Conservation (phyloP, 805 yeast species). For the Wickerhamomyces silvicola region DNA sequence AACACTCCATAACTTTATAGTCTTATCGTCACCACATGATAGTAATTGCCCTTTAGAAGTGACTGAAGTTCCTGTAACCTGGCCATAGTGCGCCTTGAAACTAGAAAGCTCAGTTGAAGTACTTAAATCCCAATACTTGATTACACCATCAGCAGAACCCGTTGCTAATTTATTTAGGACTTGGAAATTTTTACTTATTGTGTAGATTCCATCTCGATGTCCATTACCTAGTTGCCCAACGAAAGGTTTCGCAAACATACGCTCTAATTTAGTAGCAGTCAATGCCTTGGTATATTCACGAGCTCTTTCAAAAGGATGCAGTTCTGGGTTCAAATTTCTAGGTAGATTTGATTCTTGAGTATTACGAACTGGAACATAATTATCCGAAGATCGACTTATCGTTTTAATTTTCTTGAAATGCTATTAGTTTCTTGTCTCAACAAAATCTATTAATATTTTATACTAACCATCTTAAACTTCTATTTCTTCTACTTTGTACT, state of each 20-base stretch:
- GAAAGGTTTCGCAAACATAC: slow-evolving; percentile 97
- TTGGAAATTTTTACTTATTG: slow-evolving; percentile 71
- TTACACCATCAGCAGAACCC: slow-evolving; percentile 92
- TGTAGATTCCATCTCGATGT: slow-evolving; percentile 90
- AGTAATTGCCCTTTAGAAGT: slow-evolving; percentile 47
- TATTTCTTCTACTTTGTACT: too few relatives aligned
- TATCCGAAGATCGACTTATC: slow-evolving; percentile 66
- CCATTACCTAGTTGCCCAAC: slow-evolving; percentile 93
- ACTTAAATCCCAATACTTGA: slow-evolving; percentile 90
- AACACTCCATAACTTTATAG: slow-evolving; percentile 85
- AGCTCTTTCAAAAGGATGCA: slow-evolving; percentile 96
- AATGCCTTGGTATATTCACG: slow-evolving; percentile 93
- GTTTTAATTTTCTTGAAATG: slow-evolving; percentile 26
- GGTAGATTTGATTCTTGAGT: slow-evolving; percentile 85
- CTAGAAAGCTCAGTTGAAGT: slow-evolving; percentile 68
- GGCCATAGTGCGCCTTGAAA: slow-evolving; percentile 84
- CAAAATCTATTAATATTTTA: too few relatives aligned
- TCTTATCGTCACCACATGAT: slow-evolving; percentile 88
- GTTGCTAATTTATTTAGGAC: slow-evolving; percentile 73
- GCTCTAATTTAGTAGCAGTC: slow-evolving; percentile 90
- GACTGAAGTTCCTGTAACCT: slow-evolving; percentile 79
- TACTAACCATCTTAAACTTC: too few relatives aligned
- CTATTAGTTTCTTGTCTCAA: too few relatives aligned
- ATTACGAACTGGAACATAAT: slow-evolving; percentile 86
- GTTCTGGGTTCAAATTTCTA: slow-evolving; percentile 84